Evolutionary conservation across 2,329 filamentous ascomycete species (phyloP), one percentile per base, ranked within the genome.

Genomic region (Fusarium falciforme): DNA sequence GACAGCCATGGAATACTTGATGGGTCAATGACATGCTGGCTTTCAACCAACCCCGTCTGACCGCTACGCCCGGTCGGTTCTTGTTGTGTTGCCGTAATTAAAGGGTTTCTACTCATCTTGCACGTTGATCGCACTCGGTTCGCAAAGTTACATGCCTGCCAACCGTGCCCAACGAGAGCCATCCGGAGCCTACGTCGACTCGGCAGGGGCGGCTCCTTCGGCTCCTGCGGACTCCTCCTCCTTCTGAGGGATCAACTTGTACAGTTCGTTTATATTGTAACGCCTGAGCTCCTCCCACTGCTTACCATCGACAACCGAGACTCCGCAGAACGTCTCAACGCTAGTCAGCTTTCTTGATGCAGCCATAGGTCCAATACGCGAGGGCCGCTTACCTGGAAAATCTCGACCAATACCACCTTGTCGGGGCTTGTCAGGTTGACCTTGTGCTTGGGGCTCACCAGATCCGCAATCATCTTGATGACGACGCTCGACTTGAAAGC

Each of bases 391-490:
- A 94, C 93, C 89, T 94, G 91, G 81, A 93, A 96, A 66, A 96
- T 88, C 77, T 96, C 93, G 66, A 96, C 90, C 70, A 96, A 83
- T 75, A 96, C 92, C 35, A 95, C 89, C 79, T 94, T 90, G 83
- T 96, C 93, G 36, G 93, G 93, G n/a, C 87, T 88, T 57, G 87
- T 89, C n/a, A 97, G 88, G 77, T 95, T 91, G 67, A 96, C 94
- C 78, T 91, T 93, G 83, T 96, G 94, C 42, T 87, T 87, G 11
- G 87, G 84, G 59, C 91, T 90, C 70, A 95, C 89, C 33, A 91
- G 83, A 42, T 86, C 84, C 6, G 93, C 94, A 72, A 96, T 88
- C 72, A 88, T 89, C 77, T 92, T 90, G 81, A 96, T 96, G 58
- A 96, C 87, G 20, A 85, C 85, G 72, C 92, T 89, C 67, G 93